phyloP scores from a whole-genome alignment of 371 early-diverging fungal species.

The Basidiobolus meristosporus region DNA sequence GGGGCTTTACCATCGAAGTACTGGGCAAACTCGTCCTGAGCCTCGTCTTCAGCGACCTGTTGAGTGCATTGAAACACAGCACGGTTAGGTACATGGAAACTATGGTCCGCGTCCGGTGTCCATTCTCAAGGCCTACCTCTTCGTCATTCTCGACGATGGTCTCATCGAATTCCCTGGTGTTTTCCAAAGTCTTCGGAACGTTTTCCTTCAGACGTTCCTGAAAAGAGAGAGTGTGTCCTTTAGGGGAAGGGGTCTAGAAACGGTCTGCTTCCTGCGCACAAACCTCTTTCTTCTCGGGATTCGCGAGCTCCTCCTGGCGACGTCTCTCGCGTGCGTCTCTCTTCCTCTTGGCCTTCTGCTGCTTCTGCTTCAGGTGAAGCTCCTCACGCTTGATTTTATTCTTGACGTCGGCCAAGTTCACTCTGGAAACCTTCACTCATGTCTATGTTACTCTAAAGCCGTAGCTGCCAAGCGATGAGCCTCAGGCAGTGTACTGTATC shows the following conservation, averaged over 20 bases:
- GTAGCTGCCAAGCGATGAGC: too few species aligned
- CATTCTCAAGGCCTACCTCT: conserved; percentile 13
- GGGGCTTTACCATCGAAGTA: conserved; percentile 77
- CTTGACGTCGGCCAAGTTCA: conserved; percentile 23
- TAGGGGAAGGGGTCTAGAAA: neutral
- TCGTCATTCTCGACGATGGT: conserved; percentile 75
- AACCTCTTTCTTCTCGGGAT: conserved; percentile 76
- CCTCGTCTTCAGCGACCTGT: conserved; percentile 70
- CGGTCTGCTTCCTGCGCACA: neutral
- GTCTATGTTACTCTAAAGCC: too few species aligned
- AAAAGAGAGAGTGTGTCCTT: neutral
- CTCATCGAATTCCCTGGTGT: conserved; percentile 81
- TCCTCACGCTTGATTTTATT: conserved; percentile 70
- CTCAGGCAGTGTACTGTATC: too few species aligned
- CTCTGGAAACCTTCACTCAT: too few species aligned
- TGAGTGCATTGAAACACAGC: conserved; percentile 1
- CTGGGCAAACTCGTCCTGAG: conserved; percentile 76
- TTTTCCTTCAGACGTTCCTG: conserved; percentile 75
- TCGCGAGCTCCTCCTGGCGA: conserved; percentile 62
- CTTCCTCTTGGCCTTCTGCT: conserved; percentile 56
- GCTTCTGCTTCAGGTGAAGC: conserved; percentile 46
- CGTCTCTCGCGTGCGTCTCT: conserved; percentile 38
- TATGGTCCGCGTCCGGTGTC: too few species aligned
- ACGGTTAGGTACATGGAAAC: too few species aligned
- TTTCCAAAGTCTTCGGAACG: conserved; percentile 85